Percentiles rank a stretch among this genome's conserved stretches.
phyloP scores from a whole-genome alignment of 441 rosid species.

The Euphorbia schlechtendalii region DNA sequence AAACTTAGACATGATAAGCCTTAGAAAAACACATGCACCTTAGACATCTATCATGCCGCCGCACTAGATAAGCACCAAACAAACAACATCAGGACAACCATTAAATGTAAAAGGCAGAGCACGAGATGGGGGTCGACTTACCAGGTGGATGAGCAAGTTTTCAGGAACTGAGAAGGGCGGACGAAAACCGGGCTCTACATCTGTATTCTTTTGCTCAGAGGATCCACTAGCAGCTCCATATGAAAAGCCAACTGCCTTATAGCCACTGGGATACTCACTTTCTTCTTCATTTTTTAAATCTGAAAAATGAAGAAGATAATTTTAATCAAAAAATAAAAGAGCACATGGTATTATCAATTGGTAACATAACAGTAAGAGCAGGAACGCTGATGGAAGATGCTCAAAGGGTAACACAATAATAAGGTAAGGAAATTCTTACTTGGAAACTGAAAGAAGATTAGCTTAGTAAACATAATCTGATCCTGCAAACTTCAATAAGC shows the following conservation, averaged over 20 bases:
- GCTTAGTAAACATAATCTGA: slow-evolving; percentile 41
- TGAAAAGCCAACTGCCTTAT: slow-evolving; percentile 57
- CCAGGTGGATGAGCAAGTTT: slow-evolving; percentile 61
- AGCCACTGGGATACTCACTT: slow-evolving; percentile 34
- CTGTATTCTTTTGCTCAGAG: slow-evolving; percentile 33
- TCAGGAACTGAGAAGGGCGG: slow-evolving; percentile 78
- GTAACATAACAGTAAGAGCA: not conserved
- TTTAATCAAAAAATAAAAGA: slow-evolving; percentile 1
- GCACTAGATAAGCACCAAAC: slow-evolving; percentile 46
- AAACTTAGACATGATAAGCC: slow-evolving; percentile 99
- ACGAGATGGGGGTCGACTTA: slow-evolving; percentile 35
- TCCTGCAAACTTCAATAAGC: slow-evolving; percentile 58
- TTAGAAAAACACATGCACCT: slow-evolving; percentile 86
- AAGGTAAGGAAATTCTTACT: slow-evolving; percentile 47
- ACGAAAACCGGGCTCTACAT: slow-evolving; percentile 45
- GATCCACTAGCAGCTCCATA: slow-evolving; percentile 56
- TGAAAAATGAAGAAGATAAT: slow-evolving; percentile 26
- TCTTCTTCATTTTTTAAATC: slow-evolving; percentile 38
- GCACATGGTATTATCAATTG: not conserved
- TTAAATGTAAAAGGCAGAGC: slow-evolving; percentile 12
- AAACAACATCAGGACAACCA: slow-evolving; percentile 27
- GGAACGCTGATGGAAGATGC: slow-evolving; percentile 6
- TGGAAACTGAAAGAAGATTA: slow-evolving; percentile 44
- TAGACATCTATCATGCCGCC: slow-evolving; percentile 57
- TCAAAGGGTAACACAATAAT: slow-evolving; percentile 17